These are phyloP conservation scores for Sporormia fimetaria DNA, from an alignment of 495 filamentous ascomycete genomes.

Conservation along the genomic window DNA sequence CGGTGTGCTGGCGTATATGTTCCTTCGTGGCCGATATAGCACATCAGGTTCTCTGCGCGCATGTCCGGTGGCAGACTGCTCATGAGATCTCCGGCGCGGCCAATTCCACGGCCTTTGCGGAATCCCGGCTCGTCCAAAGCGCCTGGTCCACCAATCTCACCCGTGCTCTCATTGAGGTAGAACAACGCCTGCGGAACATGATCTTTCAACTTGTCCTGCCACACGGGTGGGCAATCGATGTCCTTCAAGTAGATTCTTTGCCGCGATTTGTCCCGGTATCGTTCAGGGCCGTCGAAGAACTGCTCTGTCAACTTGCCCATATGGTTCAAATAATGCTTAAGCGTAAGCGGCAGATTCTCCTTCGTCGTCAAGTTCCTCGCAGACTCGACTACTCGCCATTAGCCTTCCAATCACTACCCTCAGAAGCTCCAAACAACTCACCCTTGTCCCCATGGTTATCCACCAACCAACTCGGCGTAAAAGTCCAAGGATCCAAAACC, in stretches of 20 bases:
- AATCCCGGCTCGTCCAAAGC: slow-evolving; percentile 32
- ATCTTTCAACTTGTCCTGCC: slow-evolving; percentile 65
- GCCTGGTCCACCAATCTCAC: slow-evolving; percentile 42
- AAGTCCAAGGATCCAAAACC: slow-evolving; percentile 57
- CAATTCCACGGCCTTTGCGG: slow-evolving; percentile 40
- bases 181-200: slow-evolving; percentile 68
- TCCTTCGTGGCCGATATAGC: slow-evolving; percentile 94
- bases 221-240: slow-evolving; percentile 79
- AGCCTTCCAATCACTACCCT: not conserved
- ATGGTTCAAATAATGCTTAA: slow-evolving; percentile 77
- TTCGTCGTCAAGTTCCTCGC: slow-evolving; percentile 64
- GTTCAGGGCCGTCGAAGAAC: slow-evolving; percentile 47
- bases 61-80: slow-evolving; percentile 73
- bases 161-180: slow-evolving; percentile 73
- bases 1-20: slow-evolving; percentile 93
- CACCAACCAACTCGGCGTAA: slow-evolving; percentile 68
- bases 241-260: slow-evolving; percentile 92
- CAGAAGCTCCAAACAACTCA: slow-evolving; percentile 31
- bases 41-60: slow-evolving; percentile 94
- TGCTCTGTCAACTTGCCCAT: slow-evolving; percentile 67
- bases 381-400: slow-evolving; percentile 41
- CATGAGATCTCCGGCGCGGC: slow-evolving; percentile 79
- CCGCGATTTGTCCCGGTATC: slow-evolving; percentile 54
- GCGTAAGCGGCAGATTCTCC: slow-evolving; percentile 62
- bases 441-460: slow-evolving; percentile 61